Evolutionary conservation across 257 asterid species (phyloP).

Genomic region (Nicotiana attenuata): DNA sequence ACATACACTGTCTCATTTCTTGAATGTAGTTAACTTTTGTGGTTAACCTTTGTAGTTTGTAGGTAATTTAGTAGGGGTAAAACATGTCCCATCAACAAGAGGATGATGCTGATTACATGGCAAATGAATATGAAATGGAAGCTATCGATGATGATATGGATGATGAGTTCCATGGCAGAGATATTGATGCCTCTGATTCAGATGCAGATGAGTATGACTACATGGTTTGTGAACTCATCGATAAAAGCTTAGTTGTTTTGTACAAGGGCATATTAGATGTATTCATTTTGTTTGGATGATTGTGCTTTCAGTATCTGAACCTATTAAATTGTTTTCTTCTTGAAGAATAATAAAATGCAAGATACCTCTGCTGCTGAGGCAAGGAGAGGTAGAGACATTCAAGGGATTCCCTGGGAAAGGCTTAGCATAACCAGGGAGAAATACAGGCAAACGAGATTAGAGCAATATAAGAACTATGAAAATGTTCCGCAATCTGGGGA

Average conservation of each 20-base stretch:
- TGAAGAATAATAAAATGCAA: slow-evolving; percentile 53
- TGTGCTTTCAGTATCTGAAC: neutral
- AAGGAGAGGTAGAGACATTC: slow-evolving; percentile 80
- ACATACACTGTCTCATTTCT: neutral
- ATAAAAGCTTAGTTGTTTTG: neutral
- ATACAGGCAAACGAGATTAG: slow-evolving; percentile 72
- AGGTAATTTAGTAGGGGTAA: slow-evolving; percentile 13
- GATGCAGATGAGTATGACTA: slow-evolving; percentile 67
- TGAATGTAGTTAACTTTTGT: slow-evolving; percentile 1
- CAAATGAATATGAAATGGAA: slow-evolving; percentile 80
- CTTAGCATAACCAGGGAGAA: slow-evolving; percentile 79
- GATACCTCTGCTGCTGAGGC: slow-evolving; percentile 95
- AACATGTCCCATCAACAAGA: slow-evolving; percentile 57
- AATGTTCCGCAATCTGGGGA: slow-evolving; percentile 77
- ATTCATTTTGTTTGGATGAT: neutral
- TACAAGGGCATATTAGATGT: neutral
- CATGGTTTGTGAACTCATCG: slow-evolving; percentile 40
- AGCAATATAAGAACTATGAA: slow-evolving; percentile 76
- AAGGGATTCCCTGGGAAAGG: slow-evolving; percentile 95
- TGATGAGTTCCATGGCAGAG: slow-evolving; percentile 47
- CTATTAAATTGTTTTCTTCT: slow-evolving; percentile 4
- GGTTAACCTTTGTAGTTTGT: neutral
- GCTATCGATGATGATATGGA: slow-evolving; percentile 65
- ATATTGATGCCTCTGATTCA: slow-evolving; percentile 67
- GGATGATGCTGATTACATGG: slow-evolving; percentile 68